Evolutionary conservation across 306 rosid species (phyloP), one percentile per base, ranked within the genome.

Genomic region (Calophaca sinica): DNA sequence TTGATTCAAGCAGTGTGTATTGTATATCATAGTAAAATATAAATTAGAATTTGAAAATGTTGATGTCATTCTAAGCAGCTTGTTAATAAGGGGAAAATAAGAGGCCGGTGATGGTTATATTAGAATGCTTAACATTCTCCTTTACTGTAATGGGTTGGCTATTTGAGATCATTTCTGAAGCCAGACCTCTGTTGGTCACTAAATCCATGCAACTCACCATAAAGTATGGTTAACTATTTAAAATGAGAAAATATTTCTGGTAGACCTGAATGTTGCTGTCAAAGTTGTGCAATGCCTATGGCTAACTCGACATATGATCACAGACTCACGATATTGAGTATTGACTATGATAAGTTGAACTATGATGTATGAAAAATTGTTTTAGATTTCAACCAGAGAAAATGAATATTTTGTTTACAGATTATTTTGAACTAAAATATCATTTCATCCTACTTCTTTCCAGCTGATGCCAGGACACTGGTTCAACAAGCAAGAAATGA

Each of bases 401-500:
- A 73, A 46, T 46, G 15, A 28, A 57, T 29, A 48, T 13, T 49
- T 62, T 60, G 33, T 59, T 5, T 46, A 14, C 15, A 7, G 42
- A 49, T 50, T 65, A 26, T 55, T 39, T 66, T 28, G 73, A 70
- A 15, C 15, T 28, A 36, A 58, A 28, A 29, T 59, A 66, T 57
- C 57, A 46, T 74, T 45, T 14, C 57, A 8, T 42, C 49, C 5
- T n/a, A 75, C 70, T 29, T 33, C 67, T 72, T 84, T 81, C 74
- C 92, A 92, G 99, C 99, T 84, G 97, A 96, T 86, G 98, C 99
- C 20, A 92, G 96, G 80, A 90, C 98, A 78, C 82, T 96, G 70
- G 99, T 96, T 64, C 94, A 88, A 57, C 98, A 96, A 86, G 99
- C 99, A 62, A 96, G 99, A 81, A 92, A 96, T 76, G 98, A 96